phyloP scores from a whole-genome alignment of 177 flowering plant genomes.

The Vitis hybrid region DNA sequence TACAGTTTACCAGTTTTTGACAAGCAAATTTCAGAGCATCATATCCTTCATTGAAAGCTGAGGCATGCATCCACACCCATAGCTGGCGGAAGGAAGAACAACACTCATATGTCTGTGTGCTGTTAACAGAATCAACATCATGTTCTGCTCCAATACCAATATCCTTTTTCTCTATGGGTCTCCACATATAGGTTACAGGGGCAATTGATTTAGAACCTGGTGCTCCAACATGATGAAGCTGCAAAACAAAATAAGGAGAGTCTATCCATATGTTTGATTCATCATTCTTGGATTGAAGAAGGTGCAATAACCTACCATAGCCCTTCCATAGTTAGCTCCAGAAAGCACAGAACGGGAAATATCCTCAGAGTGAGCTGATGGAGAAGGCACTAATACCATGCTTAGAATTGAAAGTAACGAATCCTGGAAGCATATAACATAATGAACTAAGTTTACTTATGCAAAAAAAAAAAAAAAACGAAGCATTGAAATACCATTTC shows the following conservation, averaged over 20 bases:
- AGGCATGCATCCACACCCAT: conserved; percentile 92
- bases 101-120: conserved; percentile 8
- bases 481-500: background rate
- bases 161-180: conserved; percentile 29
- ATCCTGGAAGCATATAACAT: conserved; percentile 44
- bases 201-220: conserved; percentile 49
- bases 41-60: conserved; percentile 74
- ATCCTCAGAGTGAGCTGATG: conserved; percentile 31
- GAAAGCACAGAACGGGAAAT: conserved; percentile 33
- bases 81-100: conserved; percentile 47
- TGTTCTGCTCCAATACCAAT: conserved; percentile 19
- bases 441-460: background rate
- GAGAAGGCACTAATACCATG: conserved; percentile 58
- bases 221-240: conserved; percentile 79
- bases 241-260: conserved; percentile 12
- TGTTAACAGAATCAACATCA: conserved; percentile 13
- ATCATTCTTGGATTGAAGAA: background rate
- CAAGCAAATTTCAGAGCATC: conserved; percentile 61
- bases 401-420: conserved; percentile 51
- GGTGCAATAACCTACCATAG: conserved; percentile 59
- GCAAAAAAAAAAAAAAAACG: background rate
- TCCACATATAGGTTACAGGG: conserved; percentile 95
- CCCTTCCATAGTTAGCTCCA: conserved; percentile 61
- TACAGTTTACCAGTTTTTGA: conserved; percentile 45
- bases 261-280: background rate